phyloP scores from a whole-genome alignment of 148 eudicot species.

The Persicaria maculosa region DNA sequence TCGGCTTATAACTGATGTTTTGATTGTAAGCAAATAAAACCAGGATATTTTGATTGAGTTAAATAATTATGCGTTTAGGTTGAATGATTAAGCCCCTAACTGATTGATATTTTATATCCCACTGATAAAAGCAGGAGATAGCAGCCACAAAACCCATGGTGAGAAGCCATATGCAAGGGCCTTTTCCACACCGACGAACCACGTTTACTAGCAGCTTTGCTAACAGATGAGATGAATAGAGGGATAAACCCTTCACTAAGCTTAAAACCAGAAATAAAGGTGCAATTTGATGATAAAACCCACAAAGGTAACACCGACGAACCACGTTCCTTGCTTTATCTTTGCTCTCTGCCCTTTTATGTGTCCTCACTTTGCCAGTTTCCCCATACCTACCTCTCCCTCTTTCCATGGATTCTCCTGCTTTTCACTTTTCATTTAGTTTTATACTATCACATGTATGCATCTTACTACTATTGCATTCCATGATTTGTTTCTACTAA shows the following conservation, averaged over 20 bases:
- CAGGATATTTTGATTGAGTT: no score
- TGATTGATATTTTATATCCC: no score
- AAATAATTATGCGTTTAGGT: neutral
- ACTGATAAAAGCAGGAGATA: neutral
- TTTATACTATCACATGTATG: neutral
- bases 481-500: neutral
- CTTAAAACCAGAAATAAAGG: neutral
- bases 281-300: neutral
- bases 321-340: conserved; percentile 6
- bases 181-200: neutral
- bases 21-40: no score
- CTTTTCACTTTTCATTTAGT: neutral
- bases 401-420: neutral
- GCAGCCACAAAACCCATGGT: neutral
- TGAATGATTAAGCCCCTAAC: no score
- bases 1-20: no score
- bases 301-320: conserved; percentile 8
- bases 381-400: neutral
- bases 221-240: neutral
- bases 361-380: neutral
- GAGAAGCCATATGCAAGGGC: neutral
- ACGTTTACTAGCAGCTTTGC: neutral
- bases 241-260: neutral
- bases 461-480: neutral
- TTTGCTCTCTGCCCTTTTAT: conserved; percentile 1